Conservation (phyloP, 306 rosid genomes). For the Trifolium repens region DNA sequence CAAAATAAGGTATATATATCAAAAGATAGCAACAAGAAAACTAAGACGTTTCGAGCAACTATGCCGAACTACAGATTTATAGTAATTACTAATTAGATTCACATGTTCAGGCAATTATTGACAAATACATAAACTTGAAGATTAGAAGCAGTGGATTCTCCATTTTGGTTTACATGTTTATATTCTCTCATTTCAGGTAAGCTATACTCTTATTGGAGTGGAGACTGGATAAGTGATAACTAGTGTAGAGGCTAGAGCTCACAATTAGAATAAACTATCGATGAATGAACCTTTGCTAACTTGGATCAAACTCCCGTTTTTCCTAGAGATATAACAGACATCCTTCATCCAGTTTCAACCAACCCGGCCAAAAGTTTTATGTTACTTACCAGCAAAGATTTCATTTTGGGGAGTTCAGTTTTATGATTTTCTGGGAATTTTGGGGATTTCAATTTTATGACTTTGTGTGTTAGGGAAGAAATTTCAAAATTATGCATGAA, state of each 20-base stretch:
- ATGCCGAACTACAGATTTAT: slow-evolving; percentile 10
- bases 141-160: not conserved
- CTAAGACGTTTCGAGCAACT: not conserved
- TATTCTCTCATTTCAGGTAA: slow-evolving; percentile 4
- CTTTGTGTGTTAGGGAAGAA: slow-evolving; percentile 22
- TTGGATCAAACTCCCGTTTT: slow-evolving; percentile 24
- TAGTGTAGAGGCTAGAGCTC: not conserved
- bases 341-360: slow-evolving; percentile 17
- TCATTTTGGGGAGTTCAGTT: not conserved
- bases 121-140: slow-evolving; percentile 1
- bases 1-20: slow-evolving; percentile 17
- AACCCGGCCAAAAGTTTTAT: slow-evolving; percentile 3
- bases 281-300: not conserved
- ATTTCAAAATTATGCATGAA: not conserved
- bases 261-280: not conserved
- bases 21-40: not conserved
- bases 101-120: slow-evolving; percentile 12
- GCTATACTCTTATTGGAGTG: not conserved
- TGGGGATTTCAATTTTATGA: not conserved
- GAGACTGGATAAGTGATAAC: not conserved
- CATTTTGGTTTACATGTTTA: slow-evolving; percentile 1
- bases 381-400: slow-evolving; percentile 21
- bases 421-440: too few species aligned
- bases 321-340: slow-evolving; percentile 13
- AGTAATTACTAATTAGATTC: slow-evolving; percentile 14